Conservation (phyloP, 768 basidiomycete genomes). For the Mycena latifolia region DNA sequence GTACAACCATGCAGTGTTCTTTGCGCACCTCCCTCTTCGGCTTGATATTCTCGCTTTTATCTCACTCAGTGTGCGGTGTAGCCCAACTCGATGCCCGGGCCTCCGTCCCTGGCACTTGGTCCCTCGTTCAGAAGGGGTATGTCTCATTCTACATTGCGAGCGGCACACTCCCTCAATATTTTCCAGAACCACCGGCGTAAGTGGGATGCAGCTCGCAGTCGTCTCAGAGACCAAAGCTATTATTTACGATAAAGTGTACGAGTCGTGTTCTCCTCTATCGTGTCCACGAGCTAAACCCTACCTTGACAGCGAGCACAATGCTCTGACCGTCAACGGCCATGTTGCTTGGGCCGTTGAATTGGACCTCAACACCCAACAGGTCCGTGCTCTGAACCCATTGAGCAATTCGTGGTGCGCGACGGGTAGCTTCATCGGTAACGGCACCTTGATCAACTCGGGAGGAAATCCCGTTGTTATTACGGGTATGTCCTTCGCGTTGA, state of each 20-base stretch:
- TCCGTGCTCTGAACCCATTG: slow-evolving; percentile 48
- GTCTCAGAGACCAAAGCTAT: slow-evolving; percentile 38
- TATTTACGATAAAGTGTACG: slow-evolving; percentile 42
- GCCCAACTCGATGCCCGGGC: slow-evolving; percentile 19
- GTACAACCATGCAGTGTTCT: slow-evolving; percentile 8
- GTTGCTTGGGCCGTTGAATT: slow-evolving; percentile 59
- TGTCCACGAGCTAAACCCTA: slow-evolving; percentile 45
- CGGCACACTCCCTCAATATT: background rate
- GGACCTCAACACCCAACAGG: slow-evolving; percentile 54
- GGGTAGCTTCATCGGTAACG: slow-evolving; percentile 55
- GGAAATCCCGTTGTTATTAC: slow-evolving; percentile 37
- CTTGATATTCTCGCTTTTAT: background rate
- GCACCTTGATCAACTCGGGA: no score
- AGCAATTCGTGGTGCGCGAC: slow-evolving; percentile 59
- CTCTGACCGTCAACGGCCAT: no score
- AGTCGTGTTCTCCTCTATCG: slow-evolving; percentile 52
- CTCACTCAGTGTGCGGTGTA: background rate
- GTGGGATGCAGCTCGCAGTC: slow-evolving; percentile 38
- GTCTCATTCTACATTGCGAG: background rate
- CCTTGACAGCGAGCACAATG: slow-evolving; percentile 31
- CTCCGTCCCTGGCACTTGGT: slow-evolving; percentile 28
- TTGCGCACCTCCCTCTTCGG: background rate
- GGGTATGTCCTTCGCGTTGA: slow-evolving; percentile 7
- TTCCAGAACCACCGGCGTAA: slow-evolving; percentile 39
- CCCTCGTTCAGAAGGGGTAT: slow-evolving; percentile 30